These are phyloP conservation scores for Neurospora discreta DNA, from an alignment of 495 filamentous ascomycete species.

Conservation along the genomic window DNA sequence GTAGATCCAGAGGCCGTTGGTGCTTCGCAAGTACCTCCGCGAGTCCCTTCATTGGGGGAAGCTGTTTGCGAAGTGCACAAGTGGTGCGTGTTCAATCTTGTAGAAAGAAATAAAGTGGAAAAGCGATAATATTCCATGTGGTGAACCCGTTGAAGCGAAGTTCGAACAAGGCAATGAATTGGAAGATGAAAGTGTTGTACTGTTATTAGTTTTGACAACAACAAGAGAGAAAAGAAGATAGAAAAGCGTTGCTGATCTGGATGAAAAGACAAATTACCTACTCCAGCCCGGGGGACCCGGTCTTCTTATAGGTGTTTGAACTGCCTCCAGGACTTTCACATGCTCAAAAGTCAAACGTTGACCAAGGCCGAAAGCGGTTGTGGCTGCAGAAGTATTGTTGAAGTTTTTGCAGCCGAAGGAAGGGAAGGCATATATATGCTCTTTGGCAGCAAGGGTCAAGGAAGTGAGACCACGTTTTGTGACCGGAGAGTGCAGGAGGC, in stretches of 20 bases:
- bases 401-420: neutral
- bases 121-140: neutral
- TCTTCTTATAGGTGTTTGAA: neutral
- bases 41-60: neutral
- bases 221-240: neutral
- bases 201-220: neutral
- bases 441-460: neutral
- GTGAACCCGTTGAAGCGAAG: neutral
- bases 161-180: neutral
- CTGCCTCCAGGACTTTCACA: neutral
- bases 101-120: neutral
- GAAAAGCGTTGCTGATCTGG: neutral
- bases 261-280: neutral
- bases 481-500: rapidly evolving
- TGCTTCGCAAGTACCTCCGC: no score
- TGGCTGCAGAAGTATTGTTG: neutral
- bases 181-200: neutral
- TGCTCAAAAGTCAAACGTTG: neutral
- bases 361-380: neutral
- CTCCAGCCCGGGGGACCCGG: neutral
- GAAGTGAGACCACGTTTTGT: neutral
- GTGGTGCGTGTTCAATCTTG: neutral
- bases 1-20: neutral
- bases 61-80: neutral
- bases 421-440: neutral